Evolutionary conservation across 2,329 filamentous ascomycete species (phyloP), one percentile per base, ranked within the genome.

Genomic region (Amphichorda felina): DNA sequence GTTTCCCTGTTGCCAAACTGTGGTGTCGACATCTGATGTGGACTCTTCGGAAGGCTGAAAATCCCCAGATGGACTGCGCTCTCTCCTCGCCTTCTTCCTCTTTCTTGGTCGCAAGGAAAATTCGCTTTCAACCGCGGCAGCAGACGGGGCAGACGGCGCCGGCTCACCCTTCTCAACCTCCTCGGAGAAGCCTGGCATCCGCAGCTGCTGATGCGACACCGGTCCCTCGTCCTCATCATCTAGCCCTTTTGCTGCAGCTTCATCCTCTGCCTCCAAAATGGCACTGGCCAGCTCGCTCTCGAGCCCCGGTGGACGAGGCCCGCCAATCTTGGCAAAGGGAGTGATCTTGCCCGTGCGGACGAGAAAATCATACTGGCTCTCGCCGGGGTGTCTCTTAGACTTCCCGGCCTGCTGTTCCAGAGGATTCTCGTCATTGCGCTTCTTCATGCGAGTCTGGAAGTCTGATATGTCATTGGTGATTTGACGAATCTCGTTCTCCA

Each of bases 311-410:
- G 67, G 67, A 2, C 77, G 62, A n/a, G 73, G 68, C 11, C 74
- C 69, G 18, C 76, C 76, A 46, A 94, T 72, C 43, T 80, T 83
- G 7, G 87, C 83, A 50, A 98, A 98, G 0, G 91, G 91, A 0
- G 91, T 98, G 45, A 98, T 96, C 60, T 96, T 96, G 41, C 91
- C 91, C 0, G 89, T 98, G 19, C 91, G 78, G 33, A 98, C 91
- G 32, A 98, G 71, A 53, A 83, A 98, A 32, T 94, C 88, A 34
- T 88, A 75, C 41, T 85, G 78, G 17, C 74, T 86, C 61, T 96
- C 91, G 40, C 83, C 83, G 2, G 83, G 77, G 38, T 89, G 59
- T 36, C 74, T 75, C 39, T 70, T 68, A 35, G 70, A 75, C 19
- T 69, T 70, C 11, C 53, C 50, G 22, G 63, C 57, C 15, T 57